phyloP scores from a whole-genome alignment of 2,329 filamentous ascomycete genomes.

The Trichoderma guizhouense region DNA sequence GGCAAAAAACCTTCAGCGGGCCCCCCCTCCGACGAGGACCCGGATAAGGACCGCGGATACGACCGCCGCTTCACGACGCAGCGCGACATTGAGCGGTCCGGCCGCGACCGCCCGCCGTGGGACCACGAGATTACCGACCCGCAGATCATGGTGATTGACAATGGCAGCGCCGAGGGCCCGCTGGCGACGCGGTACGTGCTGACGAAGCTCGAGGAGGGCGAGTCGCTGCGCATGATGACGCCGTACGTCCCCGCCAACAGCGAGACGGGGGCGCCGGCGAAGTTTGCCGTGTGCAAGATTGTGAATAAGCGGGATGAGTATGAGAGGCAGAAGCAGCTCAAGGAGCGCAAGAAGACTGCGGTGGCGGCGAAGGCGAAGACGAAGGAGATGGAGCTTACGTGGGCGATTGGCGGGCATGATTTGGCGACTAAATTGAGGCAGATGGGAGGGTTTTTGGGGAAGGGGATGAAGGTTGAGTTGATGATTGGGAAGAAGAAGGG shows the following conservation, averaged over 20 bases:
- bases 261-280: conserved; percentile 22
- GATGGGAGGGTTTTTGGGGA: conserved; percentile 65
- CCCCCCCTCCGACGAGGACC: background rate
- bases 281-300: conserved; percentile 66
- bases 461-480: conserved; percentile 74
- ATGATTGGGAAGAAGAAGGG: conserved; percentile 64
- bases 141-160: conserved; percentile 41
- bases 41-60: conserved; percentile 26
- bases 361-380: conserved; percentile 40
- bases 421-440: conserved; percentile 67
- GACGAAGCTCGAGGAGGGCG: conserved; percentile 31
- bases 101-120: conserved; percentile 38
- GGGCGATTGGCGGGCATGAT: conserved; percentile 77
- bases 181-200: conserved; percentile 41
- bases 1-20: background rate
- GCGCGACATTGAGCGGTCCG: conserved; percentile 32
- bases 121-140: conserved; percentile 45
- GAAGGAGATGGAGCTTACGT: conserved; percentile 88
- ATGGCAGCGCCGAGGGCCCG: conserved; percentile 40
- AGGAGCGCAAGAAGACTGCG: conserved; percentile 44
- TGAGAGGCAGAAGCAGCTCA: conserved; percentile 40
- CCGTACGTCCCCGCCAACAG: conserved; percentile 35
- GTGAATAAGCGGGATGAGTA: conserved; percentile 54
- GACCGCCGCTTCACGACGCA: conserved; percentile 38
- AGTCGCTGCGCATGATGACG: conserved; percentile 42